phyloP scores from a whole-genome alignment of 1,284 basidiomycete species.

The Earliella scabrosa region DNA sequence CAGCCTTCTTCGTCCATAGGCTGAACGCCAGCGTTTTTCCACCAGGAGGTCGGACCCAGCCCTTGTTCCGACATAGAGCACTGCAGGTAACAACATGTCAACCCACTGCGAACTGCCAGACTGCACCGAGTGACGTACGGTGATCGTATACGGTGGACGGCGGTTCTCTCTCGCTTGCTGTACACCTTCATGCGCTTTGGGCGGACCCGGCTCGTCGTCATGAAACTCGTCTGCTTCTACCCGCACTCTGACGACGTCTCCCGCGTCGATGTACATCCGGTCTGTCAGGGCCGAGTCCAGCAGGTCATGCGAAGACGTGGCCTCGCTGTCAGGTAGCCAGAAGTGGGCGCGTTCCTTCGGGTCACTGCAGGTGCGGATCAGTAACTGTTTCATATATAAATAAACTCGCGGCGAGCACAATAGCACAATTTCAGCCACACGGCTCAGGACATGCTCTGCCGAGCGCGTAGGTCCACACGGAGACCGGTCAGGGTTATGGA shows the following conservation, averaged over 20 bases:
- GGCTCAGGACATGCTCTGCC: too few species aligned
- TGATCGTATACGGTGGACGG: conserved; percentile 75
- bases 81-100: conserved; percentile 42
- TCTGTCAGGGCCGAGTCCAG: conserved; percentile 70
- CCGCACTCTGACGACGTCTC: conserved; percentile 86
- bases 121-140: conserved; percentile 51
- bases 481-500: too few species aligned
- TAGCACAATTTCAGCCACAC: not conserved
- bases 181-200: conserved; percentile 72
- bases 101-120: not conserved
- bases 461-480: too few species aligned
- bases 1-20: conserved; percentile 42
- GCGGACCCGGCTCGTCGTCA: conserved; percentile 90
- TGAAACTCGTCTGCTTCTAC: conserved; percentile 90
- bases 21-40: conserved; percentile 57
- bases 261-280: conserved; percentile 86
- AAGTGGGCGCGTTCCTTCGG: conserved; percentile 83
- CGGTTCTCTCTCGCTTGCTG: conserved; percentile 52
- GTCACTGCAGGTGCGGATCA: conserved; percentile 54
- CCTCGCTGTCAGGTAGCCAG: conserved; percentile 72
- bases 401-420: not conserved
- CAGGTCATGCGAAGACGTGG: conserved; percentile 62
- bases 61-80: conserved; percentile 92
- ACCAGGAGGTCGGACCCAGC: conserved; percentile 77
- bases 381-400: not conserved